A percentile compares a stretch with the other conserved stretches of the same genome.
These are phyloP conservation scores for Pleurotus cornucopiae DNA, from an alignment of 768 basidiomycete species.

Conservation along the genomic window DNA sequence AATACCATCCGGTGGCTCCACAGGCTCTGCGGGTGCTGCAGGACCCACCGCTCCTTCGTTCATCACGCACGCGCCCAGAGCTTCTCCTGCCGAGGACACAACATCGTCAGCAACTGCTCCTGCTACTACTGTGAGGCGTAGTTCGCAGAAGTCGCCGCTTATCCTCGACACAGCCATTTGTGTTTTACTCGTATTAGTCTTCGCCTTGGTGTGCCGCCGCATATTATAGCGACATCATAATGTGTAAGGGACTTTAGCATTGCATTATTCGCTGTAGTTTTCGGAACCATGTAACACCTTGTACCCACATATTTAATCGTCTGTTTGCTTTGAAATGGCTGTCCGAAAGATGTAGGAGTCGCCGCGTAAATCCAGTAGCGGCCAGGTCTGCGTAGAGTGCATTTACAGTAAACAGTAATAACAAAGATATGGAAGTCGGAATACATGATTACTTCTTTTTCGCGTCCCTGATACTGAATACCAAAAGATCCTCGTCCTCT, in stretches of 20 bases:
- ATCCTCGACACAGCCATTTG: conserved; percentile 73
- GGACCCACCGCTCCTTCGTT: conserved; percentile 4
- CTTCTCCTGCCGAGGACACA: neutral
- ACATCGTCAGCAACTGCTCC: neutral
- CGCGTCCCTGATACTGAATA: conserved; percentile 69
- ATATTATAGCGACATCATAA: conserved; percentile 27
- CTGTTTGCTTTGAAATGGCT: neutral
- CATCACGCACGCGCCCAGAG: neutral
- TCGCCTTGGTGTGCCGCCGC: conserved; percentile 65
- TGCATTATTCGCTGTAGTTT: no score
- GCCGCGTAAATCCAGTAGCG: no score
- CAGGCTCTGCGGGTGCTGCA: neutral
- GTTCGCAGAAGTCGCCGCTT: conserved; percentile 46
- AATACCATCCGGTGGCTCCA: neutral
- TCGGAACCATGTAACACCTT: neutral
- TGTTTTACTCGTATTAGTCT: conserved; percentile 62
- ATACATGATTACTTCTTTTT: conserved; percentile 57
- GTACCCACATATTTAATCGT: neutral
- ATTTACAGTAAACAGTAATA: neutral
- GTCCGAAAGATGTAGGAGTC: no score
- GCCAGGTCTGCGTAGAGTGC: no score
- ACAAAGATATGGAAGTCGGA: neutral
- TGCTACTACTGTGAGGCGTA: conserved; percentile 4
- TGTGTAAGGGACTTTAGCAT: no score
- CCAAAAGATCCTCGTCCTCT: conserved; percentile 84